phyloP scores from a whole-genome alignment of 139 green algal genomes.

The Auxenochlorella pyrenoidosa region DNA sequence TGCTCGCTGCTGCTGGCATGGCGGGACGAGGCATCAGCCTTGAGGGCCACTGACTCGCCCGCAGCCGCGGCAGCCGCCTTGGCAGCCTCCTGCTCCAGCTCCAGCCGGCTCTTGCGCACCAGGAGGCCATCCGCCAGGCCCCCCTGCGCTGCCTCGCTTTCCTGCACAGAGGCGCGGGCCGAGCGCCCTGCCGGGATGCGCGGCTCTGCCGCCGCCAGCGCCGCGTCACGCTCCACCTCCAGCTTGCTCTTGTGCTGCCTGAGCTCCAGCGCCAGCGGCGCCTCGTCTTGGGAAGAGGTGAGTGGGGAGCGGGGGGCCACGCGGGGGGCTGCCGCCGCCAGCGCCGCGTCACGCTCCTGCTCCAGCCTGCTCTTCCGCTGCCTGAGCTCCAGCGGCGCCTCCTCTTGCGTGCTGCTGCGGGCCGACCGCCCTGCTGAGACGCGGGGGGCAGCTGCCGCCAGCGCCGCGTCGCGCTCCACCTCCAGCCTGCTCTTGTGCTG shows the following conservation, averaged over 20 bases:
- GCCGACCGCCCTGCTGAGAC: background rate
- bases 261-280: background rate
- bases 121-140: background rate
- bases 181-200: background rate
- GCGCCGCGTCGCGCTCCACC: background rate
- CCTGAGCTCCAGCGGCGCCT: background rate
- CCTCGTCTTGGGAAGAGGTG: background rate
- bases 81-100: background rate
- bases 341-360: background rate
- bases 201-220: slow-evolving; percentile 6
- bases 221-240: slow-evolving; percentile 28
- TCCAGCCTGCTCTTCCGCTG: slow-evolving; percentile 3
- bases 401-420: background rate
- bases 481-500: slow-evolving; percentile 27
- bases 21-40: background rate
- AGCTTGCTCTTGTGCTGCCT: slow-evolving; percentile 20
- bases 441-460: slow-evolving; percentile 11
- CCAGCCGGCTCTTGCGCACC: slow-evolving; percentile 17
- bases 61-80: background rate
- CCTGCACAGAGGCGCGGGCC: background rate
- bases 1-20: background rate
- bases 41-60: background rate
- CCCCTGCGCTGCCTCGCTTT: background rate
- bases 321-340: background rate
- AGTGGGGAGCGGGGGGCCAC: background rate